Base-by-base conservation (phyloP, 1,284 basidiomycete genomes). In the Irpex rosettiformis region DNA sequence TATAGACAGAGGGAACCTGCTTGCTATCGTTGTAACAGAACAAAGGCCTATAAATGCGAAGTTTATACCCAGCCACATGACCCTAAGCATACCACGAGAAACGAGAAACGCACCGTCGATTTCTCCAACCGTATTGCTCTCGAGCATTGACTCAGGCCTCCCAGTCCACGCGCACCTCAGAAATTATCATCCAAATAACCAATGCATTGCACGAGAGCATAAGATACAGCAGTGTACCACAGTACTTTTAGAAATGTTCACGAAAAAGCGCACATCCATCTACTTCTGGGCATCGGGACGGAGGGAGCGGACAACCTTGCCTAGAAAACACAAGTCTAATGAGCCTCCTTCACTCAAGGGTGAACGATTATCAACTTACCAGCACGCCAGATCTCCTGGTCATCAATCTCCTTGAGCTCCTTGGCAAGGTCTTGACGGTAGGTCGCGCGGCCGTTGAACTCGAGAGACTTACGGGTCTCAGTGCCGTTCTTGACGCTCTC, bases 351-450 rank as follows among this genome's bases (percentile, higher is more conserved):
- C 49, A 89, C 90, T 87, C 68, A 92, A 73, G 7, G 87, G 89
- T 58, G 24, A 27, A 51, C 90, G 86, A 75, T 55, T 29, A 18
- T 45, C 28, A 48, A 53, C 84, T 74, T 78, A 82, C 91, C 94
- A 65, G 95, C 95, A 65, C 93, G 81, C 95, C 96, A 99, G 77
- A 99, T 98, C 82, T 99, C 96, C 76, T 96, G 94, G 70, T 92
- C 84, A 77, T 98, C 90, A 70, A 99, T 98, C 75, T 93, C 94
- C 73, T 88, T 90, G 62, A 97, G 85, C 80, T 99, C 96, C 81
- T 88, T 91, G 67, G 91, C 90, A 65, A 98, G 88, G 73, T 97
- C 95, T 75, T 94, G 79, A 63, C 96, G 91, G 82, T 99, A 99
- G 7, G 95, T 97, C 67, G 84, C 76, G 61, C 94, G 88, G 60